A percentile compares a stretch with the other conserved stretches of the same genome.
Conservation (phyloP, 345 rosid species). For the Dimocarpus longan region DNA sequence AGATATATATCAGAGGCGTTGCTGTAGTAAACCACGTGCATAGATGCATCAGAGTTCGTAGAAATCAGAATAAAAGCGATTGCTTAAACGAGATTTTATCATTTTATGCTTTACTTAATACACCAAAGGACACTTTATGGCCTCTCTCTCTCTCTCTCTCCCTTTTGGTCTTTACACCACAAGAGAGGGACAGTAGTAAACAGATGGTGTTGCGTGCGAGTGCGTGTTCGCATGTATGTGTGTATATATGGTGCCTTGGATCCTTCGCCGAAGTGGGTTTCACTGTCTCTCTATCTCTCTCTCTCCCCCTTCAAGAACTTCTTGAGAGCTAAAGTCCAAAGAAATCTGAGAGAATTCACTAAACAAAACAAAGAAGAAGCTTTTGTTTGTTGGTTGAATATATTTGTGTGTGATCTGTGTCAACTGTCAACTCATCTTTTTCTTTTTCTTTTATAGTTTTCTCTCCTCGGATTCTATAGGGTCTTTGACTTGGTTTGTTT, state of each 20-base stretch:
- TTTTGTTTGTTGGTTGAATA: slow-evolving; percentile 1
- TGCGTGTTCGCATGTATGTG: slow-evolving; percentile 19
- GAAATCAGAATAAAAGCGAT: slow-evolving; percentile 32
- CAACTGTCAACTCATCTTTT: background rate
- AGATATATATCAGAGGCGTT: slow-evolving; percentile 1
- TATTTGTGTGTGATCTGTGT: background rate
- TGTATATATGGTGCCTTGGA: slow-evolving; percentile 61
- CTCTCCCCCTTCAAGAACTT: slow-evolving; percentile 22
- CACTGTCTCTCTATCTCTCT: slow-evolving; percentile 24
- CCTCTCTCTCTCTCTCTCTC: background rate
- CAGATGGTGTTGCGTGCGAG: background rate
- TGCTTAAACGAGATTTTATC: slow-evolving; percentile 31
- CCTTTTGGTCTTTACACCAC: background rate
- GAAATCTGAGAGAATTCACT: slow-evolving; percentile 18
- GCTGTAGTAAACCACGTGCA: slow-evolving; percentile 49
- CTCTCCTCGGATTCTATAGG: slow-evolving; percentile 1
- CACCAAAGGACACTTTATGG: slow-evolving; percentile 31
- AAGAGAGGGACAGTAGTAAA: background rate
- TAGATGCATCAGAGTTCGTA: slow-evolving; percentile 50
- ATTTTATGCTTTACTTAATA: slow-evolving; percentile 18
- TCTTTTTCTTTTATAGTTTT: background rate
- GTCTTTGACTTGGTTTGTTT: background rate
- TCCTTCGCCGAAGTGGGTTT: slow-evolving; percentile 71
- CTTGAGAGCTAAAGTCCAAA: slow-evolving; percentile 40
- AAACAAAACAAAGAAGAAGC: slow-evolving; percentile 16